Base-by-base conservation (phyloP, 345 rosid species). In the Corchorus capsularis region DNA sequence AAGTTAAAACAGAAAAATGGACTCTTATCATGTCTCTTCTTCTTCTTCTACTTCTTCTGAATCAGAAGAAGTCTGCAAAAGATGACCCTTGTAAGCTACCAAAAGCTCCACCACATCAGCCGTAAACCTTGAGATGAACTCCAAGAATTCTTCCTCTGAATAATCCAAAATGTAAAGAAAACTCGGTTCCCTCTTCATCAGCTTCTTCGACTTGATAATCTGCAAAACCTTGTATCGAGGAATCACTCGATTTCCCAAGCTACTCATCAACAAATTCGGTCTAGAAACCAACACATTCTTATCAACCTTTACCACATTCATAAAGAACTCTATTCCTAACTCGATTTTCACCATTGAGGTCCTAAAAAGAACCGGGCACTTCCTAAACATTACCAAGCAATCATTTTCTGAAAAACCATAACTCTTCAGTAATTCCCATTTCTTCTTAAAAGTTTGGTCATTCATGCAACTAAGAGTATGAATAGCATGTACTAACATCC, bases 401-500 rank as follows among this genome's bases (percentile, higher is more conserved):
- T 88, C 82, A 49, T 72, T 4, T 47, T 77, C 72, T 2, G 84
- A 73, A 63, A 84, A 82, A 59, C 87, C 86, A 75, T 32, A 81
- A 65, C 74, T 63, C 61, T 63, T 39, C 6, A 86, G 71, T 20
- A 79, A 19, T 19, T 75, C 66, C 6, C 80, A 70, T 69, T 88
- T 88, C 35, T 74, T 76, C 75, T 59, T 57, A 45, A 72, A 72
- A 5, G 66, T 72, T 59, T 78, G n/a, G 41, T 54, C 74, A 70
- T 80, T 83, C 71, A 83, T 5, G 71, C 81, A 61, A 78, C 82
- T 79, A 72, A 81, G 4, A 39, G 87, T 27, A 46, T 45, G 70
- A 19, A 85, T 45, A 6, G 73, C 90, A 63, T 83, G 62, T 52
- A 74, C 87, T 6, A 85, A 79, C 88, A 85, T 83, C 72, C 84